Evolutionary conservation across 1,284 basidiomycete genomes (phyloP).

Genomic region (Fomes fomentarius): DNA sequence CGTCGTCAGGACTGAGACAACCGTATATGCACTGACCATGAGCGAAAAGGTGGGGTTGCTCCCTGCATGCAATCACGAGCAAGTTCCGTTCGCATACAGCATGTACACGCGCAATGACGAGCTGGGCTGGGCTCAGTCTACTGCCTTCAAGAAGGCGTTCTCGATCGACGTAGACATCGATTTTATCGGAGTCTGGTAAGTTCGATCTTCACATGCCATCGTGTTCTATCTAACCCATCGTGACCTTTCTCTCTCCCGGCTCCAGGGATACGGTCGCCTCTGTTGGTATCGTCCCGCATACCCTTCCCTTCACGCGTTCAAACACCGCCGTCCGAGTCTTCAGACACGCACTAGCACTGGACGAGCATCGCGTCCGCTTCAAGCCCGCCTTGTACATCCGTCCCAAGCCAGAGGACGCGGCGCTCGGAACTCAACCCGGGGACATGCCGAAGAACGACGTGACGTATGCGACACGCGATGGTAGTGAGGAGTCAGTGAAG

Average conservation of each 20-base stretch:
- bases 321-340: constrained; percentile 63
- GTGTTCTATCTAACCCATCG: too few relatives aligned
- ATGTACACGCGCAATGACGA: constrained; percentile 41
- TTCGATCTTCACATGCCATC: too few relatives aligned
- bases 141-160: constrained; percentile 48
- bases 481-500: not conserved
- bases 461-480: constrained; percentile 16
- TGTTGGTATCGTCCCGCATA: constrained; percentile 48
- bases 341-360: constrained; percentile 68
- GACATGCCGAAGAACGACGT: constrained; percentile 44
- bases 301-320: constrained; percentile 59
- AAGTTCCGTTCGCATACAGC: constrained; percentile 48
- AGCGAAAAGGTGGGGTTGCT: constrained; percentile 61
- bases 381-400: constrained; percentile 45
- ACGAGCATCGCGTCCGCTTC: constrained; percentile 71
- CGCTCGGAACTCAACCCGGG: constrained; percentile 46
- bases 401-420: constrained; percentile 22
- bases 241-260: not conserved
- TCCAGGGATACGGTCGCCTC: constrained; percentile 51
- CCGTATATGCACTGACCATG: too few relatives aligned
- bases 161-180: constrained; percentile 50
- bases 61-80: constrained; percentile 52
- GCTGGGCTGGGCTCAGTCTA: constrained; percentile 35
- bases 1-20: too few relatives aligned
- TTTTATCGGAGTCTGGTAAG: constrained; percentile 58